Conservation (phyloP, 2,329 filamentous ascomycete species). For the Grosmannia serpens region DNA sequence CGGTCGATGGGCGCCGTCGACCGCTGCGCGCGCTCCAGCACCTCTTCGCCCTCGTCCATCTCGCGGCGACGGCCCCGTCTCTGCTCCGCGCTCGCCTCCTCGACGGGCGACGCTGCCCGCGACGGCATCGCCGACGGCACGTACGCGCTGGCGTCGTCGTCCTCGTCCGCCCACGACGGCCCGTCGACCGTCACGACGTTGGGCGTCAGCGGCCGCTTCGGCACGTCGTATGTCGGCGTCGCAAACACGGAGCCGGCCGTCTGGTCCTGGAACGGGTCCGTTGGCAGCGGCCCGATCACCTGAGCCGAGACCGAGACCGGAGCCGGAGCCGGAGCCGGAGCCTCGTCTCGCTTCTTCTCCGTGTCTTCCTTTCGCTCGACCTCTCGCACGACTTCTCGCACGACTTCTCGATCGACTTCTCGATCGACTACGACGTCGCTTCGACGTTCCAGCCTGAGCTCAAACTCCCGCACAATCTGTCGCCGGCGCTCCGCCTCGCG, state of each 20-base stretch:
- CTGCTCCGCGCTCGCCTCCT: neutral
- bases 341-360: neutral
- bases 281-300: slow-evolving; percentile 5
- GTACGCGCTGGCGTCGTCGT: slow-evolving; percentile 24
- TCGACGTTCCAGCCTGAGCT: too few species aligned
- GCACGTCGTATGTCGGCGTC: slow-evolving; percentile 27
- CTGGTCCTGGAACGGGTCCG: slow-evolving; percentile 50
- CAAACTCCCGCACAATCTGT: neutral
- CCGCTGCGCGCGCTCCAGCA: slow-evolving; percentile 33
- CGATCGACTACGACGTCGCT: too few species aligned
- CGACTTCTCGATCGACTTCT: too few species aligned
- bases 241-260: slow-evolving; percentile 40
- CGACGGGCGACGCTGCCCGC: neutral
- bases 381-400: too few species aligned
- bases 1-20: slow-evolving; percentile 35
- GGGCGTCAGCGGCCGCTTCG: slow-evolving; percentile 30
- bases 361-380: neutral
- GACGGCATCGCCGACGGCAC: neutral
- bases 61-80: slow-evolving; percentile 27
- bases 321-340: neutral
- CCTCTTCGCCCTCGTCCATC: slow-evolving; percentile 33
- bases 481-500: neutral
- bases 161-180: slow-evolving; percentile 11
- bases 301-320: neutral
- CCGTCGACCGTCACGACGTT: slow-evolving; percentile 11